Percentiles rank a stretch among this genome's conserved stretches.
Evolutionary conservation across 257 asterid species (phyloP).

Genomic region (Mitragyna speciosa): DNA sequence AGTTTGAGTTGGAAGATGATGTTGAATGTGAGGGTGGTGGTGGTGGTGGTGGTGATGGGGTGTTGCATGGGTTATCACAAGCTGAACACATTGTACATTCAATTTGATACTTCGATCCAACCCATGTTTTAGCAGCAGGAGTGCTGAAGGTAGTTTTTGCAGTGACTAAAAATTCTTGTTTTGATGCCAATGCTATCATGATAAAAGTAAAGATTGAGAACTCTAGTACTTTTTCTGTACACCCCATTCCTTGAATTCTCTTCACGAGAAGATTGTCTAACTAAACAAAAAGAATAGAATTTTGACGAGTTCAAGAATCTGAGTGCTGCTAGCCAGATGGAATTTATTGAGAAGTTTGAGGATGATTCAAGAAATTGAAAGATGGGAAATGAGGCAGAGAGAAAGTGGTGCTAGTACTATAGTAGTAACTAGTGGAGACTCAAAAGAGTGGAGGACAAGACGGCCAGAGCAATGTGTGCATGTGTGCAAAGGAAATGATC

Average conservation of each 20-base stretch:
- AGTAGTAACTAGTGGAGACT: background rate
- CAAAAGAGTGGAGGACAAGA: slow-evolving; percentile 1
- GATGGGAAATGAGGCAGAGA: background rate
- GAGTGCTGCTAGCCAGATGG: slow-evolving; percentile 2
- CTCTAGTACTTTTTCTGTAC: slow-evolving; percentile 9
- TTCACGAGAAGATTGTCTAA: background rate
- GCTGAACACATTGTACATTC: slow-evolving; percentile 95
- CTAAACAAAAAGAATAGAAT: background rate
- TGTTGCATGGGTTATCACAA: slow-evolving; percentile 86
- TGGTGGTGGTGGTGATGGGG: slow-evolving; percentile 72
- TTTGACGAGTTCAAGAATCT: background rate
- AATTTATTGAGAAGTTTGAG: slow-evolving; percentile 4
- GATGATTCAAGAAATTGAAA: slow-evolving; percentile 15
- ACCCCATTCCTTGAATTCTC: slow-evolving; percentile 45
- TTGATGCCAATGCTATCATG: slow-evolving; percentile 25
- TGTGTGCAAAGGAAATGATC: slow-evolving; percentile 1
- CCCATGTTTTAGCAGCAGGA: slow-evolving; percentile 43
- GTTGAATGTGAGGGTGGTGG: slow-evolving; percentile 37
- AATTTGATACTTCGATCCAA: slow-evolving; percentile 78
- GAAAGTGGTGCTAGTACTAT: background rate
- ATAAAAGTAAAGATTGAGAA: slow-evolving; percentile 20
- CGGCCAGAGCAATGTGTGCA: background rate
- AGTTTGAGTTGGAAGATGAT: slow-evolving; percentile 33
- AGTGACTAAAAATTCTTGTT: slow-evolving; percentile 1
- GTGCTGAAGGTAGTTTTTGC: slow-evolving; percentile 6